Conservation (phyloP, 305 asterid species). For the Rubia tinctorum region DNA sequence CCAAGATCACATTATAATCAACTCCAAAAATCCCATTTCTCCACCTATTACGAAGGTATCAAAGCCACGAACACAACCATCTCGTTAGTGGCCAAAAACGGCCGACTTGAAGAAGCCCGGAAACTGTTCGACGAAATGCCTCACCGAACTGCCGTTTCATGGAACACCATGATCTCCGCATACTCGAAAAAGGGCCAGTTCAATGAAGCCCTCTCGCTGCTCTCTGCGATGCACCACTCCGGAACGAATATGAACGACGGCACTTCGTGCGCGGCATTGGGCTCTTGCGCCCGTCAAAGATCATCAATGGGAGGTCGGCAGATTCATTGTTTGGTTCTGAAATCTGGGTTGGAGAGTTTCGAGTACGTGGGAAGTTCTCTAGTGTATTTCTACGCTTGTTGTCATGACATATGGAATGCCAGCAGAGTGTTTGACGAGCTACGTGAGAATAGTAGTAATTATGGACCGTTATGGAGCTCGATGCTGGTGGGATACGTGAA, state of each 20-base stretch:
- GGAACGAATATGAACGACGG: conserved; percentile 47
- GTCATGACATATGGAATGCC: conserved; percentile 41
- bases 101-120: conserved; percentile 34
- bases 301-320: conserved; percentile 42
- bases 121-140: conserved; percentile 58
- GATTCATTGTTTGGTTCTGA: conserved; percentile 60
- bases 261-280: conserved; percentile 43
- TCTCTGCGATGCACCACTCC: conserved; percentile 45
- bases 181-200: conserved; percentile 40
- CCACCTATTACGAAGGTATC: background rate
- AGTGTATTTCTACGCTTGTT: conserved; percentile 45
- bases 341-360: conserved; percentile 45
- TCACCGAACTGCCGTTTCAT: conserved; percentile 60
- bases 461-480: conserved; percentile 64
- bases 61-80: conserved; percentile 24
- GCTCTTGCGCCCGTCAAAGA: conserved; percentile 55
- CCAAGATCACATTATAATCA: background rate
- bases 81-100: conserved; percentile 10
- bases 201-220: conserved; percentile 31
- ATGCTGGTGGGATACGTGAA: conserved; percentile 71
- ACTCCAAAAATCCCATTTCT: background rate
- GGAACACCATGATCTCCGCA: conserved; percentile 80
- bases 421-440: conserved; percentile 52
- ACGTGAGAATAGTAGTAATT: conserved; percentile 25
- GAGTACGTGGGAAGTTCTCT: conserved; percentile 63